Evolutionary conservation across 306 rosid genomes (phyloP), one percentile per base, ranked within the genome.

Genomic region (Luffa acutangula): DNA sequence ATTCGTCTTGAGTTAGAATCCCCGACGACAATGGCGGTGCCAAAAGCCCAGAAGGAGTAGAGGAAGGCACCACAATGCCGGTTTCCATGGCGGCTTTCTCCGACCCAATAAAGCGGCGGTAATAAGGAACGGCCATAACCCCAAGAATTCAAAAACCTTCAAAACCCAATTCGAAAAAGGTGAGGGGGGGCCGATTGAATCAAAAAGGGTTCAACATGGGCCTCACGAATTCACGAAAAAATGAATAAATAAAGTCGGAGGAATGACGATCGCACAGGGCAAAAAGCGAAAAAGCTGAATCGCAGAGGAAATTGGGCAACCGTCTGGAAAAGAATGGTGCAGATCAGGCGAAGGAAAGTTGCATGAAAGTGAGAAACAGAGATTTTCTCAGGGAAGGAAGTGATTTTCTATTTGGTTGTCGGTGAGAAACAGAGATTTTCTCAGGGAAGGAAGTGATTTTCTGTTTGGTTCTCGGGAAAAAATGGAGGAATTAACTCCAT

Each of bases 1-100:
- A 75, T 77, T 93, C 97, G 53, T 94, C 96, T 41, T 92, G 98
- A 77, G 93, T 83, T 11, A 94, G 85, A 78, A 88, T 83, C 6
- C 85, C 89, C 15, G 88, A 77, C 0, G 83, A 74, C 0, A 78
- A 21, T 2, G 85, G 53, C 7, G 82, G 43, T 17, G 87, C 37
- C 1, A 60, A 56, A 1, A 85, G 74, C 2, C 80, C 49, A 42
- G 87, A 79, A 2, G 97, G 66, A 0, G 90, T 54, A 2, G 89
- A 82, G 7, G 93, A 82, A 9, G 94, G 83, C 0, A 81, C 56
- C 37, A 85, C 71, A 36, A 94, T 88, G 10, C 88, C 93, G 3
- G 90, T 85, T 74, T 89, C 92, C 87, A 89, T 88, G 84, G 88
- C 85, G 12, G 87, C 87, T 77, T 90, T 88, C 49, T 82, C 86